These are phyloP conservation scores for Pyrenophora tritici-repentis DNA, from an alignment of 2,329 filamentous ascomycete species.

Conservation along the genomic window DNA sequence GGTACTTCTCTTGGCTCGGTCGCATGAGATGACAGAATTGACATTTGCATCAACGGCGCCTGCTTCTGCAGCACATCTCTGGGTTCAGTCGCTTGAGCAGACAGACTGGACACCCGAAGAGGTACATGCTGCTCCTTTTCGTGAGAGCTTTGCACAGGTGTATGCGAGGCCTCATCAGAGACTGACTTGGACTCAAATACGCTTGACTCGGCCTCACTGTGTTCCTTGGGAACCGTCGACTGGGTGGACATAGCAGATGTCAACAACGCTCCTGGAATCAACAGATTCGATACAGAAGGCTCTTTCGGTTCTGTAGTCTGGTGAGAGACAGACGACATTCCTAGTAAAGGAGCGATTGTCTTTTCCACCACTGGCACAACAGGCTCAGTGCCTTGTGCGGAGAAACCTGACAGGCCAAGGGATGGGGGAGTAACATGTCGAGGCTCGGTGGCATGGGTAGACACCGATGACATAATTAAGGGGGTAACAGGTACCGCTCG, in stretches of 20 bases:
- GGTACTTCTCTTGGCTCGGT: slow-evolving; percentile 24
- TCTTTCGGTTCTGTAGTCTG: slow-evolving; percentile 38
- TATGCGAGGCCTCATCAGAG: neutral
- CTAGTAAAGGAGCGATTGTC: slow-evolving; percentile 31
- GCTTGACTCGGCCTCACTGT: neutral
- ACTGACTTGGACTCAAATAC: slow-evolving; percentile 1
- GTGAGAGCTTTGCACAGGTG: neutral
- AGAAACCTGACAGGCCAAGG: slow-evolving; percentile 27
- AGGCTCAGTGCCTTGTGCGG: slow-evolving; percentile 33
- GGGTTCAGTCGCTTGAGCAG: slow-evolving; percentile 22
- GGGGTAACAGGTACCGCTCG: slow-evolving; percentile 16
- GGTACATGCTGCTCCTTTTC: slow-evolving; percentile 1
- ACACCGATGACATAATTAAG: slow-evolving; percentile 30
- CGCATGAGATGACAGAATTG: slow-evolving; percentile 17
- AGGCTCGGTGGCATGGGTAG: slow-evolving; percentile 34
- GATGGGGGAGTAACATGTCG: slow-evolving; percentile 17
- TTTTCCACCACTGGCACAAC: slow-evolving; percentile 36
- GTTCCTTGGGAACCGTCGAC: slow-evolving; percentile 28
- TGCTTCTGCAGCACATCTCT: slow-evolving; percentile 15
- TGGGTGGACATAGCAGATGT: slow-evolving; percentile 39
- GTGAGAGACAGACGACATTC: slow-evolving; percentile 34
- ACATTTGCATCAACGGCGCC: slow-evolving; percentile 17
- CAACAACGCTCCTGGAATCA: slow-evolving; percentile 25
- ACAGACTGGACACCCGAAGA: slow-evolving; percentile 17
- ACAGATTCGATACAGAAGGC: slow-evolving; percentile 19